Conservation (phyloP, 805 yeast species). For the Sugiyamaella chiloensis region DNA sequence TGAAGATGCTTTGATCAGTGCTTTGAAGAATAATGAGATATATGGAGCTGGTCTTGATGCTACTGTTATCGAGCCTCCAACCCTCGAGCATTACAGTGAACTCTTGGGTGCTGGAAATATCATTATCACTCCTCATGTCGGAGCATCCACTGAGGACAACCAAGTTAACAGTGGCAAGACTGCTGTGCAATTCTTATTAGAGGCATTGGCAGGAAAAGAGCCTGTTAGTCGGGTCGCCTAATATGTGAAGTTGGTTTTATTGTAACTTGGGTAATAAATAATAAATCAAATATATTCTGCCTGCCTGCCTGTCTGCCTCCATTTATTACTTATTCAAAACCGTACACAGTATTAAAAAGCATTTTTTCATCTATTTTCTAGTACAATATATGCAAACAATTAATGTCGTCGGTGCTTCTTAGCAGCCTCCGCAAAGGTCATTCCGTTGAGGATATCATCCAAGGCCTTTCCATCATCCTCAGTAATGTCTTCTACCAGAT, state of each 20-base stretch:
- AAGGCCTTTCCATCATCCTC: constrained; percentile 15
- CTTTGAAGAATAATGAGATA: constrained; percentile 9
- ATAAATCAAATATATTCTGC: too few relatives aligned
- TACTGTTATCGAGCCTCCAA: constrained; percentile 11
- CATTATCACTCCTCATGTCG: constrained; percentile 12
- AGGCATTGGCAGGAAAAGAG: constrained; percentile 9
- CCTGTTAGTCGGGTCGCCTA: background rate
- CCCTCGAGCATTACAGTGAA: constrained; percentile 2
- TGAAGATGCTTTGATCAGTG: constrained; percentile 12
- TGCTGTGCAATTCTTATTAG: constrained; percentile 8
- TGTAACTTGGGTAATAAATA: too few relatives aligned
- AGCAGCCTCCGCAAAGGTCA: constrained; percentile 11
- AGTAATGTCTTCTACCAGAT: constrained; percentile 11
- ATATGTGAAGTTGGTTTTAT: too few relatives aligned
- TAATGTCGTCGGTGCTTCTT: constrained; percentile 16
- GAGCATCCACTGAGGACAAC: constrained; percentile 13
- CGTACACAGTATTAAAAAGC: too few relatives aligned
- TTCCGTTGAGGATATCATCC: constrained; percentile 9
- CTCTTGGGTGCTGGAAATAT: constrained; percentile 6
- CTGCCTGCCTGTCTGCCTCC: too few relatives aligned
- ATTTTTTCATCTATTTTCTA: background rate
- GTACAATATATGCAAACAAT: background rate
- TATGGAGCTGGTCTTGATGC: constrained; percentile 13
- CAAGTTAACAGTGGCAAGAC: constrained; percentile 14
- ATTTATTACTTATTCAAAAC: too few relatives aligned